A percentile compares a stretch with the other conserved stretches of the same genome.
phyloP scores from a whole-genome alignment of 2,329 filamentous ascomycete species.

The Tolypocladium sp. region DNA sequence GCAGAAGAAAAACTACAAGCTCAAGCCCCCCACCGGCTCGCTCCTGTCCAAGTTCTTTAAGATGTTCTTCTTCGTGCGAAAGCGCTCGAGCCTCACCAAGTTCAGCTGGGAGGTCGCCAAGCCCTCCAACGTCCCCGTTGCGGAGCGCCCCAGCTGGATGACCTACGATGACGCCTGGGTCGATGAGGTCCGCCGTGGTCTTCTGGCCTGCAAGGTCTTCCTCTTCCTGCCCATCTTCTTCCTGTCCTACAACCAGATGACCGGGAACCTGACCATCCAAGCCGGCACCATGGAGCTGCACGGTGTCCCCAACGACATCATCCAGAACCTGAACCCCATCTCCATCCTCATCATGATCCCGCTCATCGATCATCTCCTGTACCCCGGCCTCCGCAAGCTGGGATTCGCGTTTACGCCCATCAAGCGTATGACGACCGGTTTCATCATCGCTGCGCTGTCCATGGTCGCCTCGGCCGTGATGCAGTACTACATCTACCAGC shows the following conservation, averaged over 20 bases:
- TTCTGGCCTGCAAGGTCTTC: slow-evolving; percentile 63
- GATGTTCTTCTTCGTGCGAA: slow-evolving; percentile 51
- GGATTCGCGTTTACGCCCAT: slow-evolving; percentile 64
- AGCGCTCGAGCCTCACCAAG: slow-evolving; percentile 56
- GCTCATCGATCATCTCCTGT: slow-evolving; percentile 58
- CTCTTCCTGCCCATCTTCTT: slow-evolving; percentile 59
- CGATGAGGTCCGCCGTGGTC: slow-evolving; percentile 63
- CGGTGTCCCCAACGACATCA: slow-evolving; percentile 68
- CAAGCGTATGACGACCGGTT: slow-evolving; percentile 65
- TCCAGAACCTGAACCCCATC: slow-evolving; percentile 68
- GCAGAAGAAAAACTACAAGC: slow-evolving; percentile 51
- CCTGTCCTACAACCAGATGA: slow-evolving; percentile 51
- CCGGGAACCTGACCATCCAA: slow-evolving; percentile 53
- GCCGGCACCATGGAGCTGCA: slow-evolving; percentile 57
- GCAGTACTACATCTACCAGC: slow-evolving; percentile 55
- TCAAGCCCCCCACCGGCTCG: slow-evolving; percentile 60
- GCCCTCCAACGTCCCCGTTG: slow-evolving; percentile 50
- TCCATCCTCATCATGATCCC: slow-evolving; percentile 69
- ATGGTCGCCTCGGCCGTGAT: slow-evolving; percentile 50
- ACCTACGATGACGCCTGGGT: slow-evolving; percentile 79
- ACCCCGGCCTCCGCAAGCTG: slow-evolving; percentile 55
- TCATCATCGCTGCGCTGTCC: slow-evolving; percentile 53
- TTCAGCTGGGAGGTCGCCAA: slow-evolving; percentile 61
- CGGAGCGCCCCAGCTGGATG: slow-evolving; percentile 60
- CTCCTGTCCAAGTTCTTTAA: slow-evolving; percentile 58